Percentiles rank a stretch among this genome's conserved stretches.
These are phyloP conservation scores for Kodamaea fukazawae DNA, from an alignment of 805 yeast species.

Conservation along the genomic window DNA sequence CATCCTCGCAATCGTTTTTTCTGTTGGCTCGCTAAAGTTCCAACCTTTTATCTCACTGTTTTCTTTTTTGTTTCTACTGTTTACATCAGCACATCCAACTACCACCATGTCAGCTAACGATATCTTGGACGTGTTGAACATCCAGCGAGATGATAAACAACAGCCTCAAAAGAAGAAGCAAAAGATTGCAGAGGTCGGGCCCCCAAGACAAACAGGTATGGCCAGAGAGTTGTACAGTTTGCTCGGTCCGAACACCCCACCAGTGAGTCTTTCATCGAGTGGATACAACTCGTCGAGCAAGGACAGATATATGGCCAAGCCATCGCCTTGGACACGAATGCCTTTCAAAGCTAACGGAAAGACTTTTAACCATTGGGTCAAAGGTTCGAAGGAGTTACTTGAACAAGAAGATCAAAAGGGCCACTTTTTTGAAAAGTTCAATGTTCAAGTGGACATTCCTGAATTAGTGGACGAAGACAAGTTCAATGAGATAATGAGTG, in stretches of 20 bases:
- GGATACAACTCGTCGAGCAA: conserved; percentile 49
- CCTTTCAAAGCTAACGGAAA: conserved; percentile 54
- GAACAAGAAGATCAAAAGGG: conserved; percentile 37
- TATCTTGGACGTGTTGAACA: conserved; percentile 73
- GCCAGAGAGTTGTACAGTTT: conserved; percentile 86
- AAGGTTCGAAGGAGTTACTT: conserved; percentile 56
- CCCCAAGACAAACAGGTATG: conserved; percentile 58
- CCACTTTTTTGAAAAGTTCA: conserved; percentile 72
- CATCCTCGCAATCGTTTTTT: no score
- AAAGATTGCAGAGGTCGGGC: conserved; percentile 20
- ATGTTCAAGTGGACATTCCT: conserved; percentile 68
- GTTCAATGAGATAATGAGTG: conserved; percentile 51
- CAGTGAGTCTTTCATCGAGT: conserved; percentile 42
- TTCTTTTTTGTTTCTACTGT: no score
- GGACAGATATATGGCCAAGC: conserved; percentile 62
- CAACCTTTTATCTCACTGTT: no score
- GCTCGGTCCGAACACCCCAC: conserved; percentile 90
- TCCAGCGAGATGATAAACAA: conserved; percentile 46
- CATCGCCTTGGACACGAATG: conserved; percentile 79
- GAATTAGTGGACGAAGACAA: conserved; percentile 58
- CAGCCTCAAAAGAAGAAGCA: conserved; percentile 44
- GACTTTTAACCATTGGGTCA: conserved; percentile 77
- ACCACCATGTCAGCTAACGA: conserved; percentile 44
- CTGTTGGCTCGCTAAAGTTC: no score
- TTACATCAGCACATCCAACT: background rate